A percentile compares a stretch with the other conserved stretches of the same genome.
Evolutionary conservation across 1,139 yeast genomes (phyloP).

Genomic region (Protomyces macrosporus): DNA sequence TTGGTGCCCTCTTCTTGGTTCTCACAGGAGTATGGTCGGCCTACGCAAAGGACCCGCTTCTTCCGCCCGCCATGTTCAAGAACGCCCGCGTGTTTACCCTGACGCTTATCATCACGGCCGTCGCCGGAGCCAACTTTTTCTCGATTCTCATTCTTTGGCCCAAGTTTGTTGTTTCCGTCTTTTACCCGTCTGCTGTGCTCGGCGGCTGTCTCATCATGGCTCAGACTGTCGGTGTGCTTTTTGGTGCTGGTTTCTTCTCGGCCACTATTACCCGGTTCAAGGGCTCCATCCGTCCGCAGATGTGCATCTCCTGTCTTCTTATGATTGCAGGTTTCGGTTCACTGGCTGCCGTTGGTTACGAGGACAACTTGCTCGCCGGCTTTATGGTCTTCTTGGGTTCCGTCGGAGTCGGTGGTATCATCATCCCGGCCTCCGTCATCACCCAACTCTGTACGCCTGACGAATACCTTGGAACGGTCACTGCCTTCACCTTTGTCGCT

Average conservation of each 20-base stretch:
- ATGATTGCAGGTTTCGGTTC: conserved; percentile 22
- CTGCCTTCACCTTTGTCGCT: conserved; percentile 18
- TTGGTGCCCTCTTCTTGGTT: conserved; percentile 10
- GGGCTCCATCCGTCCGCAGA: conserved; percentile 20
- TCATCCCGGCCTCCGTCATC: conserved; percentile 22
- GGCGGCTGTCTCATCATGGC: conserved; percentile 23
- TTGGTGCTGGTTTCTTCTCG: conserved; percentile 25
- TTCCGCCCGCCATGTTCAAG: conserved; percentile 23
- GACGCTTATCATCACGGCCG: conserved; percentile 20
- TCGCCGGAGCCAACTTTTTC: conserved; percentile 22
- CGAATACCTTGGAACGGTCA: conserved; percentile 20
- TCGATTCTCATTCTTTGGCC: conserved; percentile 22
- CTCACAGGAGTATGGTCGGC: conserved; percentile 6
- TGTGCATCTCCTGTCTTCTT: conserved; percentile 9
- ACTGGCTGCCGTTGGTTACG: conserved; percentile 4
- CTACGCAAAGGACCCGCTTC: conserved; percentile 5
- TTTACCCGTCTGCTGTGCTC: not conserved
- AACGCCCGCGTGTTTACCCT: conserved; percentile 19
- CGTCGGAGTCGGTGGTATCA: conserved; percentile 21
- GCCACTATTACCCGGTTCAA: conserved; percentile 19
- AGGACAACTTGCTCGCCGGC: conserved; percentile 5
- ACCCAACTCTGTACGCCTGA: conserved; percentile 21
- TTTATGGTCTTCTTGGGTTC: conserved; percentile 14
- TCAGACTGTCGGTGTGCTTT: conserved; percentile 15
- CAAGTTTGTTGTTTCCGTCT: conserved; percentile 11